phyloP scores from a whole-genome alignment of 2,329 filamentous ascomycete genomes.

The Ceratocystis huliohia region DNA sequence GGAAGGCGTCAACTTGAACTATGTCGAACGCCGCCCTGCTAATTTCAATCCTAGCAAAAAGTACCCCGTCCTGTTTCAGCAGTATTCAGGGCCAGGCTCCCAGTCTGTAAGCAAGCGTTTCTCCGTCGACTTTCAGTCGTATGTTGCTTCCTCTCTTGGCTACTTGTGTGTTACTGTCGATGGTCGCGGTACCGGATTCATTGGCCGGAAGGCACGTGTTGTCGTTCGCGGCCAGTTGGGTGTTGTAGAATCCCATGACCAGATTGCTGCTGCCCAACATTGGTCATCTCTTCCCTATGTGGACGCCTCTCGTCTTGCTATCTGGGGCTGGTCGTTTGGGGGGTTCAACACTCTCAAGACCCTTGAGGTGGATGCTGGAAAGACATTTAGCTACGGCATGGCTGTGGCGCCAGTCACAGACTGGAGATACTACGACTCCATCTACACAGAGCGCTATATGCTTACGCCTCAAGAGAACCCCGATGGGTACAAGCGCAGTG shows the following conservation, averaged over 20 bases:
- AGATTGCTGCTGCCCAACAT: conserved; percentile 77
- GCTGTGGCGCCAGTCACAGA: conserved; percentile 97
- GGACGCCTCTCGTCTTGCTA: conserved; percentile 68
- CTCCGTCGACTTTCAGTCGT: conserved; percentile 76
- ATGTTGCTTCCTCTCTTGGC: conserved; percentile 69
- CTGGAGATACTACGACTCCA: conserved; percentile 88
- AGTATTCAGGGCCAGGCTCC: conserved; percentile 91
- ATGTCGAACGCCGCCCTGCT: conserved; percentile 74
- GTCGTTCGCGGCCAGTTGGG: conserved; percentile 75
- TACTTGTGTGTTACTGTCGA: conserved; percentile 95
- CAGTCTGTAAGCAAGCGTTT: conserved; percentile 76
- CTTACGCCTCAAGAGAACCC: conserved; percentile 75
- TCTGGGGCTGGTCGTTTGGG: conserved; percentile 98
- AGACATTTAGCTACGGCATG: conserved; percentile 93
- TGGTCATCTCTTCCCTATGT: conserved; percentile 75
- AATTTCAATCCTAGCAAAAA: conserved; percentile 73
- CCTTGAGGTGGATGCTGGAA: conserved; percentile 75
- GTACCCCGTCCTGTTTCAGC: conserved; percentile 88
- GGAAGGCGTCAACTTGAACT: conserved; percentile 58
- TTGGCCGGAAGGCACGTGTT: conserved; percentile 71
- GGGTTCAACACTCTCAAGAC: conserved; percentile 94
- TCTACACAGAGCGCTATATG: conserved; percentile 98
- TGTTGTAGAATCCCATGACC: conserved; percentile 72
- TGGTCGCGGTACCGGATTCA: conserved; percentile 81
- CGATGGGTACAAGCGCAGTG: conserved; percentile 61